phyloP scores from a whole-genome alignment of 1,139 yeast genomes.

The Wickerhamomyces sp. region DNA sequence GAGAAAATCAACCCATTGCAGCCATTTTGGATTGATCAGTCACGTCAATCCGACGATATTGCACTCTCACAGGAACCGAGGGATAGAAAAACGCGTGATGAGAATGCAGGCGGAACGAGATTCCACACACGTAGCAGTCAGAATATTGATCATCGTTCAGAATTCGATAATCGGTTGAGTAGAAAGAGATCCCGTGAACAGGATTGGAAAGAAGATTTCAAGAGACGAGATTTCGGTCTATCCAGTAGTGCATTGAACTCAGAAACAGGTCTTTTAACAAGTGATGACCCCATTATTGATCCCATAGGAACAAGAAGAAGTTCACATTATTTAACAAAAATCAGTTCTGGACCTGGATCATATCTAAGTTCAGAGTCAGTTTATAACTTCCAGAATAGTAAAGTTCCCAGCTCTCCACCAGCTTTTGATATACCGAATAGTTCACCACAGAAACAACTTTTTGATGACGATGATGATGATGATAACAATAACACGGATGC shows the following conservation, averaged over 20 bases:
- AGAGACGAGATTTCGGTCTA: constrained; percentile 14
- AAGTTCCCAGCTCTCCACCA: constrained; percentile 22
- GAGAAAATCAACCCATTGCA: constrained; percentile 21
- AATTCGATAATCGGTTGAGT: constrained; percentile 2
- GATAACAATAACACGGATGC: not conserved
- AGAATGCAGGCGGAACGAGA: constrained; percentile 22
- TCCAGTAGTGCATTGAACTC: constrained; percentile 12
- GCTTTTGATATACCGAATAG: constrained; percentile 7
- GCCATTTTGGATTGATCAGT: constrained; percentile 27
- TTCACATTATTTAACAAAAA: constrained; percentile 3
- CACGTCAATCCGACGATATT: constrained; percentile 21
- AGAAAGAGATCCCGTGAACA: constrained; percentile 23
- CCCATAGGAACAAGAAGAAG: constrained; percentile 1
- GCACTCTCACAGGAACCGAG: constrained; percentile 26
- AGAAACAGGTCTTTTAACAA: constrained; percentile 12
- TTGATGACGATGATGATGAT: constrained; percentile 1
- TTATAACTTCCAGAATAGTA: constrained; percentile 14
- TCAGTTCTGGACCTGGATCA: constrained; percentile 14
- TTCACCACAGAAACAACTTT: constrained; percentile 15
- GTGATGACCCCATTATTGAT: constrained; percentile 12
- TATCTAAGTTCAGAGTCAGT: constrained; percentile 18
- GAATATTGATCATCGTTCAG: constrained; percentile 5
- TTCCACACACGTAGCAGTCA: constrained; percentile 25
- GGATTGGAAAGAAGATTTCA: constrained; percentile 18
- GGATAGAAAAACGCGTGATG: constrained; percentile 20